Conservation (phyloP, 768 basidiomycete genomes). For the Pluteus cervinus region DNA sequence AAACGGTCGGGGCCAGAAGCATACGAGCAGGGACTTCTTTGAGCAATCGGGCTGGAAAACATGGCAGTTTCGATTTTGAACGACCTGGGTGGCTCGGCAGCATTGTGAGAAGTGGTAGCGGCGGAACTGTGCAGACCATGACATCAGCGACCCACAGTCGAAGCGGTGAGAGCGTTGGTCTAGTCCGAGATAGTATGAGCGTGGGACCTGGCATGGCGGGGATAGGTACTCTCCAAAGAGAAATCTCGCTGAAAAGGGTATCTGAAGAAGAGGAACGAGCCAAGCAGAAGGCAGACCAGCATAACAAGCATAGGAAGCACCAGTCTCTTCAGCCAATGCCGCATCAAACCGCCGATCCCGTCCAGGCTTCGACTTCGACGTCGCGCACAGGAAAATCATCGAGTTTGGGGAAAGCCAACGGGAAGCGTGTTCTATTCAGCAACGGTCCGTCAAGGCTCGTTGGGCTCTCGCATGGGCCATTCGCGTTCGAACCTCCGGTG, state of each 20-base stretch:
- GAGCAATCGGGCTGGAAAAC: slow-evolving; percentile 43
- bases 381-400: slow-evolving; percentile 31
- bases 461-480: slow-evolving; percentile 45
- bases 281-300: slow-evolving; percentile 11
- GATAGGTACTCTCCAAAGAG: slow-evolving; percentile 38
- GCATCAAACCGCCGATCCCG: slow-evolving; percentile 15
- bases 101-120: slow-evolving; percentile 37
- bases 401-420: slow-evolving; percentile 53
- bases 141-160: slow-evolving; percentile 21
- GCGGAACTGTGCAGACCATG: slow-evolving; percentile 26
- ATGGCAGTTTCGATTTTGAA: slow-evolving; percentile 76
- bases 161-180: slow-evolving; percentile 18
- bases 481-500: slow-evolving; percentile 65
- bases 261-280: slow-evolving; percentile 31
- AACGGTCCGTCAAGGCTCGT: slow-evolving; percentile 26
- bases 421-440: slow-evolving; percentile 26
- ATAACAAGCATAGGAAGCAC: slow-evolving; percentile 8
- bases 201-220: slow-evolving; percentile 38
- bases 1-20: slow-evolving; percentile 19
- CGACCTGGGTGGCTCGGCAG: slow-evolving; percentile 44
- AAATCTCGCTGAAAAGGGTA: slow-evolving; percentile 31
- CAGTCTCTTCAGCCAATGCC: too few relatives aligned
- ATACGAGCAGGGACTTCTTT: too few relatives aligned
- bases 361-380: slow-evolving; percentile 37
- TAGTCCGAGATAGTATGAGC: slow-evolving; percentile 29